Conservation (phyloP, 352 stramenopile species). For the Globisporangium nunn region DNA sequence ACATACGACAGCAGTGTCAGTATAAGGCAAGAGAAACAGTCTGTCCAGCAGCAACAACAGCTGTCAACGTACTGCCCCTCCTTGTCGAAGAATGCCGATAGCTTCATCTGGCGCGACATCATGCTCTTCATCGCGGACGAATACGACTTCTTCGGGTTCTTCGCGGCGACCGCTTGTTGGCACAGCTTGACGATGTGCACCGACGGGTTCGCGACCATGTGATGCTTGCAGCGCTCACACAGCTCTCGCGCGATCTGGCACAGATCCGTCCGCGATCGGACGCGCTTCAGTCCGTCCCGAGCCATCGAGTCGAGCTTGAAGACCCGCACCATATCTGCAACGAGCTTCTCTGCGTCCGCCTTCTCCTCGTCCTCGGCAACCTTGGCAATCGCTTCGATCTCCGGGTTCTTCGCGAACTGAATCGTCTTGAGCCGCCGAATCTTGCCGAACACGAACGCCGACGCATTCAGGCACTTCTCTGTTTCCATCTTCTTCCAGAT, state of each 20-base stretch:
- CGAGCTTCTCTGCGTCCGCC: conserved; percentile 41
- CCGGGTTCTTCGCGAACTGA: conserved; percentile 55
- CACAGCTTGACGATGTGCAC: conserved; percentile 80
- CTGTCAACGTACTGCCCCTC: conserved; percentile 45
- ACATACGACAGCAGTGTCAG: neutral
- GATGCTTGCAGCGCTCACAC: conserved; percentile 66
- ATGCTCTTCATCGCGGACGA: conserved; percentile 83
- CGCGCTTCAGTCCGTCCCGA: conserved; percentile 53
- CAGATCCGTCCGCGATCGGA: conserved; percentile 47
- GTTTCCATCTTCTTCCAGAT: conserved; percentile 82
- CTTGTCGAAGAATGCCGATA: conserved; percentile 61
- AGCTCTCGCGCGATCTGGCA: conserved; percentile 73
- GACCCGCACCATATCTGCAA: conserved; percentile 55
- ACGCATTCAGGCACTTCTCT: conserved; percentile 56
- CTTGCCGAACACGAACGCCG: conserved; percentile 68
- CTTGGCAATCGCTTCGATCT: conserved; percentile 49
- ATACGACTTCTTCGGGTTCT: conserved; percentile 76
- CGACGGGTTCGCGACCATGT: conserved; percentile 79
- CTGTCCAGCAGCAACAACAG: conserved; percentile 10
- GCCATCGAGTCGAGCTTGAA: conserved; percentile 83
- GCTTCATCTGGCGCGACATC: conserved; percentile 80
- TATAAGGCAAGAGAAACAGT: neutral
- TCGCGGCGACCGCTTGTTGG: conserved; percentile 59
- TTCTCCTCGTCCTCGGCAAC: conserved; percentile 53
- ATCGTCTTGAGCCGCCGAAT: conserved; percentile 58